Percentiles rank a stretch among this genome's conserved stretches.
phyloP scores from a whole-genome alignment of 495 filamentous ascomycete genomes.

The Penicillium malachiteum region DNA sequence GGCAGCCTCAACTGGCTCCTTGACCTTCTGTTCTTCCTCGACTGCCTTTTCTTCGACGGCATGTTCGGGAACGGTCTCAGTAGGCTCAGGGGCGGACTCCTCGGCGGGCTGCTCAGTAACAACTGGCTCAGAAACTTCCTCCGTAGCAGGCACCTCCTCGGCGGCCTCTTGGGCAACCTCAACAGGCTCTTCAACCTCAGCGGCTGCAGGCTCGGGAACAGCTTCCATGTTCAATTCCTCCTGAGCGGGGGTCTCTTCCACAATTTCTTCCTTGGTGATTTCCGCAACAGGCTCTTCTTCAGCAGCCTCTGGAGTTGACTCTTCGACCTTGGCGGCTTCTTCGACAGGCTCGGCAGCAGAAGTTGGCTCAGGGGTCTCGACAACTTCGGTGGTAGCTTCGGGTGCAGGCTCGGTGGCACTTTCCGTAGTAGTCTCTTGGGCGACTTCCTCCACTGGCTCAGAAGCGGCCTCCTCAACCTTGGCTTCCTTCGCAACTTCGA shows the following conservation, averaged over 20 bases:
- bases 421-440: not conserved
- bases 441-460: not conserved
- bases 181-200: not conserved
- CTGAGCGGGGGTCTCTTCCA: not conserved
- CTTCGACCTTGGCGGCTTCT: not conserved
- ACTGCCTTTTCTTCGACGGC: not conserved
- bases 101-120: not conserved
- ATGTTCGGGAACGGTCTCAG: not conserved
- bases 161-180: not conserved
- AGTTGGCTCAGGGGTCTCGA: not conserved
- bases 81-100: not conserved
- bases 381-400: not conserved
- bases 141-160: not conserved
- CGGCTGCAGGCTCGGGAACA: not conserved
- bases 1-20: not conserved
- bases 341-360: not conserved
- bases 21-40: not conserved
- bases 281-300: not conserved
- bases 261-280: not conserved
- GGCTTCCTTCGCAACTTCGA: not conserved
- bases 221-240: not conserved
- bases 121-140: not conserved
- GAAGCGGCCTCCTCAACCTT: not conserved
- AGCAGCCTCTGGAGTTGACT: not conserved
- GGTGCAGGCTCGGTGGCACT: conserved; percentile 3